Percentiles rank a stretch among this genome's conserved stretches.
Conservation (phyloP, 352 stramenopile genomes). For the Globisporangium ultimum region DNA sequence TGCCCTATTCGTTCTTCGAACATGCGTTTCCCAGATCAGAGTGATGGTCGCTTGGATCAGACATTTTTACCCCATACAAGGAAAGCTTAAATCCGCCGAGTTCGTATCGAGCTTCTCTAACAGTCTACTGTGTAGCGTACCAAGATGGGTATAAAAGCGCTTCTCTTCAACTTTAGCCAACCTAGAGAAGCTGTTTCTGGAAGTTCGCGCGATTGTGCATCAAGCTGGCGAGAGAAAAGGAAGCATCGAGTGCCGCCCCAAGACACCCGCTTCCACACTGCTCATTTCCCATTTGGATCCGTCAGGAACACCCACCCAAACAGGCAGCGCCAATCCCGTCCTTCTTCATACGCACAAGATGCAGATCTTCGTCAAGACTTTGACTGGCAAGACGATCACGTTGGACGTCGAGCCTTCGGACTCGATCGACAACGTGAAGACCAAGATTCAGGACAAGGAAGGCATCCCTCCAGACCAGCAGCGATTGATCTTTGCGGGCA, state of each 20-base stretch:
- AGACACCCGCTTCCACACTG: neutral
- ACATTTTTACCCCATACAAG: neutral
- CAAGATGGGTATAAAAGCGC: neutral
- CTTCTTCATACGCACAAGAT: constrained; percentile 93
- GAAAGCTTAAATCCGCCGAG: neutral
- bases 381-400: constrained; percentile 91
- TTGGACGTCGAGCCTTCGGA: too few species aligned
- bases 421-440: too few species aligned
- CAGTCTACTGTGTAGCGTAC: neutral
- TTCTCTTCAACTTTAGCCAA: neutral
- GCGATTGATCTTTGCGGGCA: too few species aligned
- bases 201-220: neutral
- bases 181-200: constrained; percentile 4
- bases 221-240: too few species aligned
- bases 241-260: neutral
- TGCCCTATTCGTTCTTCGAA: neutral
- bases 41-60: constrained; percentile 4
- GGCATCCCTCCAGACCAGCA: too few species aligned
- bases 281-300: constrained; percentile 18
- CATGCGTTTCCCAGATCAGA: constrained; percentile 6
- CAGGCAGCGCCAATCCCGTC: too few species aligned
- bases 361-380: constrained; percentile 92
- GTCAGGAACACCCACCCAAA: constrained; percentile 4
- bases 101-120: neutral
- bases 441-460: too few species aligned